phyloP scores from a whole-genome alignment of 208 protist species.

The Trichomonas tenax region DNA sequence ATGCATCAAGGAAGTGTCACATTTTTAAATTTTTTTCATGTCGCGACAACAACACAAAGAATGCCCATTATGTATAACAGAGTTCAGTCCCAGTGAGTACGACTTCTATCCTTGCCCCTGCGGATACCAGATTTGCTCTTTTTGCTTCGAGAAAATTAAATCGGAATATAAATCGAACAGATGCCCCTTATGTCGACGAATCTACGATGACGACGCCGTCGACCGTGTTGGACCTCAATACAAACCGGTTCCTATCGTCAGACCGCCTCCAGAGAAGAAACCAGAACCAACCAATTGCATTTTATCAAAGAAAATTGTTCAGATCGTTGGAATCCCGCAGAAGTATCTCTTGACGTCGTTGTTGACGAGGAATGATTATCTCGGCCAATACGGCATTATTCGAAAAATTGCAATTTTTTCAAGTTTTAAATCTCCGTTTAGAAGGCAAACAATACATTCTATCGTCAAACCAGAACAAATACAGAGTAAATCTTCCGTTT shows the following conservation, averaged over 20 bases:
- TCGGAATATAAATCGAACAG: neutral
- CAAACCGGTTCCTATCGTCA: neutral
- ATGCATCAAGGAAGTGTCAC: too few species aligned
- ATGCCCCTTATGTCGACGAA: neutral
- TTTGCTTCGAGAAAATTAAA: neutral
- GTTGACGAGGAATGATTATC: neutral
- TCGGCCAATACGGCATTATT: neutral
- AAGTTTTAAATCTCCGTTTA: neutral
- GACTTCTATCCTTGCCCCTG: constrained; percentile 20
- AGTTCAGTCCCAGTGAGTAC: neutral
- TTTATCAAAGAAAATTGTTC: neutral
- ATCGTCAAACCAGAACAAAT: neutral
- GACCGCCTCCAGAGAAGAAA: neutral
- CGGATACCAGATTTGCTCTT: neutral
- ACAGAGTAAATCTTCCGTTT: neutral
- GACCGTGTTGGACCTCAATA: neutral
- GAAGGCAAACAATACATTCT: neutral
- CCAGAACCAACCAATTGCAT: neutral
- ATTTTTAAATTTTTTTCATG: too few species aligned
- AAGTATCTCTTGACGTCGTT: neutral
- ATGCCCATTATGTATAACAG: neutral
- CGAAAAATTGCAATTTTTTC: neutral
- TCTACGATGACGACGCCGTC: neutral
- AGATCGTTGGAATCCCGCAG: neutral
- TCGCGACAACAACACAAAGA: neutral